Base-by-base conservation (phyloP, 1,284 basidiomycete genomes). In the Naganishia sp. region DNA sequence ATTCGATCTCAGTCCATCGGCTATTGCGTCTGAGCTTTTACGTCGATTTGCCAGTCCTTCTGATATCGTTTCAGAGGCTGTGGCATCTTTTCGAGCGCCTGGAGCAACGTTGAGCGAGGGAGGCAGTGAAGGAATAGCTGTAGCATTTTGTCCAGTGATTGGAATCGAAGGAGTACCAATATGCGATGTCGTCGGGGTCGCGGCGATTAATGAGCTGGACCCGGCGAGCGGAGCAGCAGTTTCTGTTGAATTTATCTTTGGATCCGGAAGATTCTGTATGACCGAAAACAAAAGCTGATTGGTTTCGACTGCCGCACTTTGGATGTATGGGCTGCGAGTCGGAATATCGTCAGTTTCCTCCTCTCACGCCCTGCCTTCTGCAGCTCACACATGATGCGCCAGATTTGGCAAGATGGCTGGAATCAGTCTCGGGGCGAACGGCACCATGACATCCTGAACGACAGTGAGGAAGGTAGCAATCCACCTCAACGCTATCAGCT, bases 341-440 rank as follows among this genome's bases (percentile, higher is more conserved):
- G 55, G 52, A 13, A 68, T 3, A 23, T 18, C 18, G 31, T 36
- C n/a, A 36, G 23, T 46, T 2, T 23, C 39, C 16, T 11, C 10
- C 18, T 10, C 11, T 11, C 39, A 7, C 13, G 11, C 9, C 3
- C 28, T 3, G 18, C 48, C 21, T n/a, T 18, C 36, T 13, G 5
- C 3, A 5, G 50, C 68, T 56, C 36, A 69, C 68, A 89, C 89
- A 72, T 94, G 90, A 72, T 95, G 94, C 0, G 96, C 93, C 43
- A 99, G 87, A 75, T 94, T 96, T 0, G 94, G 93, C 16, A 99
- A 84, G 67, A 99, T 90, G 16, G 91, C 91, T 6, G 90, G 89
- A 54, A 99, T 90, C 48, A 99, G 86, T 43, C 90, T 87, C 1
- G 96, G 94, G 0, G 94, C 94, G 75, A 97, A 97, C 2, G 92